These are phyloP conservation scores for Theobroma grandiflorum DNA, from an alignment of 441 rosid species.

Conservation along the genomic window DNA sequence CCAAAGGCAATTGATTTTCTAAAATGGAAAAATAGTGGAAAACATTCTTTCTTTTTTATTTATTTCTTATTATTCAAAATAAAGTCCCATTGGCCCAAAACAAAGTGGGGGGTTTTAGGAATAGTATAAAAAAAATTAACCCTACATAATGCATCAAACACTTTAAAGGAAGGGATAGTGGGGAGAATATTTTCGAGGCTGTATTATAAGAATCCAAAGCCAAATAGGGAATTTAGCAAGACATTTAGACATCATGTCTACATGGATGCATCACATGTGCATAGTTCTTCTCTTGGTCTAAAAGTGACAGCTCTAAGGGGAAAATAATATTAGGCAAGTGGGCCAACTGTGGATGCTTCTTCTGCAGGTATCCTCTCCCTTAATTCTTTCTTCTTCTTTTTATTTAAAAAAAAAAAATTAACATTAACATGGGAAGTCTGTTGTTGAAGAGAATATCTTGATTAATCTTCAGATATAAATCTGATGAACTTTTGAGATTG, in stretches of 20 bases:
- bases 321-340: neutral
- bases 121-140: neutral
- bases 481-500: neutral
- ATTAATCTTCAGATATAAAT: neutral
- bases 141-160: conserved; percentile 7
- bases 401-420: neutral
- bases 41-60: neutral
- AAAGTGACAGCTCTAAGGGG: neutral
- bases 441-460: neutral
- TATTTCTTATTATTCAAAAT: neutral
- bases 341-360: conserved; percentile 23
- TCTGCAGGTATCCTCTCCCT: neutral
- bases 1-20: neutral
- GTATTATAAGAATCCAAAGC: conserved; percentile 21
- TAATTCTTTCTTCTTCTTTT: neutral
- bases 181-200: neutral
- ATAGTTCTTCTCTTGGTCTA: neutral
- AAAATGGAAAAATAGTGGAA: neutral
- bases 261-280: neutral
- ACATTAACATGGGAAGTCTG: neutral
- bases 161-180: neutral
- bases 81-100: neutral
- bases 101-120: neutral
- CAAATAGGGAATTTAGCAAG: neutral
- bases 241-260: conserved; percentile 8